Conservation (phyloP, 495 filamentous ascomycete species). For the Penicillium coprophilum region DNA sequence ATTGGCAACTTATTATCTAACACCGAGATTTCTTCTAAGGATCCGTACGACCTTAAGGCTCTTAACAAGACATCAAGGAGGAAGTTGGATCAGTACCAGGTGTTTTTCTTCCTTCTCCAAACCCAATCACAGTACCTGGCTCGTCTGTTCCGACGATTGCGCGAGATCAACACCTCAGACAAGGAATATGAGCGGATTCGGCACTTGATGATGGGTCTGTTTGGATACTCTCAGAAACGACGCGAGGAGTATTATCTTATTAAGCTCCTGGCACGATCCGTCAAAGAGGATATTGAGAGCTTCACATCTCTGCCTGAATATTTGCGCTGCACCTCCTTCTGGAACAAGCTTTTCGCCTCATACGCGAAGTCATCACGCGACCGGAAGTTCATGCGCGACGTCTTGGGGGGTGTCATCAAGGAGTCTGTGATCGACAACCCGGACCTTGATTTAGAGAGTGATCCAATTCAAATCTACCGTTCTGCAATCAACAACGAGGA, state of each 20-base stretch:
- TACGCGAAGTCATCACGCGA: slow-evolving; percentile 92
- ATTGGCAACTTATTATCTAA: slow-evolving; percentile 84
- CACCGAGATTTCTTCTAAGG: slow-evolving; percentile 79
- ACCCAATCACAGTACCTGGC: slow-evolving; percentile 95
- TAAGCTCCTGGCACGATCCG: slow-evolving; percentile 79
- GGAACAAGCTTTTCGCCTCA: slow-evolving; percentile 77
- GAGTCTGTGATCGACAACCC: slow-evolving; percentile 90
- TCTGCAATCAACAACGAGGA: slow-evolving; percentile 96
- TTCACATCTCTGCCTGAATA: slow-evolving; percentile 78
- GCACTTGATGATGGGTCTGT: slow-evolving; percentile 92
- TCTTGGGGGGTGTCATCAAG: slow-evolving; percentile 77
- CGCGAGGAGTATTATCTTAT: slow-evolving; percentile 96
- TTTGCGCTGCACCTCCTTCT: slow-evolving; percentile 87
- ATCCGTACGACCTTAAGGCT: slow-evolving; percentile 95
- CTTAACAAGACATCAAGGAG: slow-evolving; percentile 92
- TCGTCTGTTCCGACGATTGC: slow-evolving; percentile 76
- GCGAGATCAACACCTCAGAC: slow-evolving; percentile 82
- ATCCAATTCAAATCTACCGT: slow-evolving; percentile 96
- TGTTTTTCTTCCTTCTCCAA: slow-evolving; percentile 96
- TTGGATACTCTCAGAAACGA: slow-evolving; percentile 95
- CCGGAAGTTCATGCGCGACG: slow-evolving; percentile 84
- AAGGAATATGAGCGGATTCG: slow-evolving; percentile 91
- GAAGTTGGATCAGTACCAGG: slow-evolving; percentile 95
- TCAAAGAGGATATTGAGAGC: slow-evolving; percentile 81
- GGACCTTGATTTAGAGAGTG: slow-evolving; percentile 88